These are phyloP conservation scores for Neurospora sp. DNA, from an alignment of 495 filamentous ascomycete genomes.

Conservation along the genomic window DNA sequence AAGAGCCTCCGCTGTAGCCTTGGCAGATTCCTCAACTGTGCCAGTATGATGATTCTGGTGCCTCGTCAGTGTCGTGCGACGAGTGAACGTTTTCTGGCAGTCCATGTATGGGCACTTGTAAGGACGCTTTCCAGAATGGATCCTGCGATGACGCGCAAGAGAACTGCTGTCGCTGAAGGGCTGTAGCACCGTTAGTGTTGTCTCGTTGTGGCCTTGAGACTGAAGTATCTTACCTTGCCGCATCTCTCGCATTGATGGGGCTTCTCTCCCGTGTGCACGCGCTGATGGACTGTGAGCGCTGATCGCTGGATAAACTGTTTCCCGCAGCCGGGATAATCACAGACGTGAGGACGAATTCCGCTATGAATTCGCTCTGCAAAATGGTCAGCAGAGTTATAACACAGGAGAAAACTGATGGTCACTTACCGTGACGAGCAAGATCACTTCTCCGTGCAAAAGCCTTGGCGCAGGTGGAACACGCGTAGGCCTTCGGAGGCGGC, in stretches of 20 bases:
- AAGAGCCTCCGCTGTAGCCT: constrained; percentile 57
- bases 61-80: constrained; percentile 85
- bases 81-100: constrained; percentile 97
- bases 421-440: constrained; percentile 85
- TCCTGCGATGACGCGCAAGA: constrained; percentile 82
- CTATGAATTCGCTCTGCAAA: constrained; percentile 84
- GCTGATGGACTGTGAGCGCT: constrained; percentile 89
- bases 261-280: constrained; percentile 96
- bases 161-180: constrained; percentile 99
- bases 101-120: constrained; percentile 97
- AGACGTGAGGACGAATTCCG: constrained; percentile 84
- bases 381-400: constrained; percentile 11
- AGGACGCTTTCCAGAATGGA: constrained; percentile 90
- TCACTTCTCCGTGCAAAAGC: constrained; percentile 92
- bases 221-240: constrained; percentile 61
- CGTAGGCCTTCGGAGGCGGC: constrained; percentile 58
- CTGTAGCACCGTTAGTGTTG: constrained; percentile 34
- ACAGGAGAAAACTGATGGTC: neutral
- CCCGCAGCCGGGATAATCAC: constrained; percentile 77
- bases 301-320: constrained; percentile 98
- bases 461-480: constrained; percentile 85
- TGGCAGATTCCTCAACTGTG: constrained; percentile 87
- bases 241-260: constrained; percentile 96
- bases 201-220: neutral
- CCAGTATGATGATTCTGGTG: constrained; percentile 96